Percentiles rank a stretch among this genome's conserved stretches.
These are phyloP conservation scores for Pyricularia pennisetigena DNA, from an alignment of 2,329 filamentous ascomycete species.

Conservation along the genomic window DNA sequence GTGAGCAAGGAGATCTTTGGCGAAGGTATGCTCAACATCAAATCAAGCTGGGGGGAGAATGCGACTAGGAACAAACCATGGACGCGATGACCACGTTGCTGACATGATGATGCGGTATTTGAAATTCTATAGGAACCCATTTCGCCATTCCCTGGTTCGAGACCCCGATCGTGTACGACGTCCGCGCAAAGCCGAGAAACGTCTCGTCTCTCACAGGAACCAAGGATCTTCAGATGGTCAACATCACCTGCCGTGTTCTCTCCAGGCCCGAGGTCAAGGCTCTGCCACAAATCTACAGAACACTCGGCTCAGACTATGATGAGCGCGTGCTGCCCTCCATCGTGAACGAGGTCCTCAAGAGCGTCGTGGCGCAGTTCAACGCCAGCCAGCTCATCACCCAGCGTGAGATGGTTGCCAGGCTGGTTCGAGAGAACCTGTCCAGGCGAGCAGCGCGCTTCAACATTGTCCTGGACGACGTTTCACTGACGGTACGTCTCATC, in stretches of 20 bases:
- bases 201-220: conserved; percentile 95
- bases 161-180: conserved; percentile 92
- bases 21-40: conserved; percentile 59
- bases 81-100: background rate
- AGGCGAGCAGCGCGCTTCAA: conserved; percentile 91
- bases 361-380: conserved; percentile 97
- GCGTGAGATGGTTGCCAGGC: conserved; percentile 86
- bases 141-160: conserved; percentile 94
- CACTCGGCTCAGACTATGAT: conserved; percentile 90
- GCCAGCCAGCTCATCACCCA: conserved; percentile 97
- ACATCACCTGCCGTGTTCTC: conserved; percentile 98
- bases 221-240: conserved; percentile 99
- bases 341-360: conserved; percentile 97
- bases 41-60: background rate
- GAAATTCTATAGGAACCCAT: conserved; percentile 65
- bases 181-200: conserved; percentile 93
- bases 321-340: conserved; percentile 95
- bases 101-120: background rate
- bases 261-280: conserved; percentile 81
- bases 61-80: background rate
- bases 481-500: conserved; percentile 61
- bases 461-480: conserved; percentile 95
- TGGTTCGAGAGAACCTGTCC: conserved; percentile 89
- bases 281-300: conserved; percentile 94
- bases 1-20: conserved; percentile 93